phyloP scores from a whole-genome alignment of 768 basidiomycete genomes.

The Hortiboletus campestris region DNA sequence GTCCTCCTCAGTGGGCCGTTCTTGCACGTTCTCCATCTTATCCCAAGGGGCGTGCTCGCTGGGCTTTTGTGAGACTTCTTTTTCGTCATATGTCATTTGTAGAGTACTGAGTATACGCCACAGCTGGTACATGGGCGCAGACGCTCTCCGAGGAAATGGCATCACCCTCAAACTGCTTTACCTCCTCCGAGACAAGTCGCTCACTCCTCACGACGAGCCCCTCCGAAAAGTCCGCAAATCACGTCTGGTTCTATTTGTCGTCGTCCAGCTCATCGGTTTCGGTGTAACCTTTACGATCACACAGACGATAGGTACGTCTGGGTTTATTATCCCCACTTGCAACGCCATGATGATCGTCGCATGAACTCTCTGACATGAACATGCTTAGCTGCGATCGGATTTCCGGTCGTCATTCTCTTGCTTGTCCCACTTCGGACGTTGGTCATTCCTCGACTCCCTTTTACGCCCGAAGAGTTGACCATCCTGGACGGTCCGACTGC shows the following conservation, averaged over 20 bases:
- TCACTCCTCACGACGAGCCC: constrained; percentile 67
- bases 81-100: neutral
- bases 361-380: neutral
- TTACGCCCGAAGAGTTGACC: constrained; percentile 72
- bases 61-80: constrained; percentile 70
- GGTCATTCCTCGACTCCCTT: constrained; percentile 72
- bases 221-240: constrained; percentile 72
- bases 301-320: constrained; percentile 72
- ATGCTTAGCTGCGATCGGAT: constrained; percentile 76
- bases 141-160: constrained; percentile 76
- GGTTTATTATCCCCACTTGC: neutral
- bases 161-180: constrained; percentile 81
- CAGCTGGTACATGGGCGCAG: constrained; percentile 91
- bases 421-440: constrained; percentile 74
- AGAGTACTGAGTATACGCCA: neutral
- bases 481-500: constrained; percentile 91
- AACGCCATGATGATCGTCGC: no score
- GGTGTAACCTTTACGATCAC: constrained; percentile 88
- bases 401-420: constrained; percentile 84
- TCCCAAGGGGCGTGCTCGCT: constrained; percentile 81
- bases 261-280: constrained; percentile 78
- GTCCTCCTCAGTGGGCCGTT: constrained; percentile 82
- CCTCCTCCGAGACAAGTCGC: constrained; percentile 66
- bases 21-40: constrained; percentile 71
- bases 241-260: constrained; percentile 67